Evolutionary conservation across 2,329 filamentous ascomycete genomes (phyloP).

Genomic region (Hypoxylon sp.): DNA sequence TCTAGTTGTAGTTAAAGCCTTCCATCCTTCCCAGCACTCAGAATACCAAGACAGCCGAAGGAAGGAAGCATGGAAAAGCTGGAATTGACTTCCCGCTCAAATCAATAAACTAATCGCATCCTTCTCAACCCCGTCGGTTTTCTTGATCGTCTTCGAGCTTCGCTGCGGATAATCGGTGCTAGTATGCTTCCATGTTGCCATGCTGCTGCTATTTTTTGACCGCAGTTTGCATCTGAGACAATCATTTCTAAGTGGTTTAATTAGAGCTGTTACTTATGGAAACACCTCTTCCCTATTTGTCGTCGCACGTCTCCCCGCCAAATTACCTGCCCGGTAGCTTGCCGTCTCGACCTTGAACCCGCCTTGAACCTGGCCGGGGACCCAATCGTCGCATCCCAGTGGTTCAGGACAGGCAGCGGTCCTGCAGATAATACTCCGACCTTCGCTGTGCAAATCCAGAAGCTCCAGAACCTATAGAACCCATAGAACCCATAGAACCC

Average conservation of each 20-base stretch:
- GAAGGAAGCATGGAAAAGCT: slow-evolving; percentile 18
- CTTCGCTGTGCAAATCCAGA: slow-evolving; percentile 48
- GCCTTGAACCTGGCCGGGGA: slow-evolving; percentile 20
- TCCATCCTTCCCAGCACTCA: slow-evolving; percentile 12
- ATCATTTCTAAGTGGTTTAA: slow-evolving; percentile 37
- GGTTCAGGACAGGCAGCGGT: slow-evolving; percentile 44
- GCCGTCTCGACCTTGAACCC: slow-evolving; percentile 44
- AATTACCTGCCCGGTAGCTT: slow-evolving; percentile 44
- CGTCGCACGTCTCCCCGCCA: slow-evolving; percentile 37
- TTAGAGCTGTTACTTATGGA: slow-evolving; percentile 37
- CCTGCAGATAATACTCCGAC: slow-evolving; percentile 51
- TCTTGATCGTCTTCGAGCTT: background rate
- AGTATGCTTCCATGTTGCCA: background rate
- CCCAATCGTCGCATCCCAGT: slow-evolving; percentile 41
- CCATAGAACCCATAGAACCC: slow-evolving; percentile 27
- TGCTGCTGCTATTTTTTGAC: slow-evolving; percentile 10
- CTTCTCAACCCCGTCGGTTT: background rate
- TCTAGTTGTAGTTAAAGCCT: slow-evolving; percentile 1
- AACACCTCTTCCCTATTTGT: slow-evolving; percentile 44
- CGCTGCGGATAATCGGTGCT: background rate
- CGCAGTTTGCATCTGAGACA: slow-evolving; percentile 39
- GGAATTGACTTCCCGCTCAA: slow-evolving; percentile 26
- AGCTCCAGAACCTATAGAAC: slow-evolving; percentile 41
- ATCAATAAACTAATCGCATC: background rate
- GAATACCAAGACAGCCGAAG: slow-evolving; percentile 26